These are phyloP conservation scores for Trametes cubensis DNA, from an alignment of 768 basidiomycete genomes.

Conservation along the genomic window DNA sequence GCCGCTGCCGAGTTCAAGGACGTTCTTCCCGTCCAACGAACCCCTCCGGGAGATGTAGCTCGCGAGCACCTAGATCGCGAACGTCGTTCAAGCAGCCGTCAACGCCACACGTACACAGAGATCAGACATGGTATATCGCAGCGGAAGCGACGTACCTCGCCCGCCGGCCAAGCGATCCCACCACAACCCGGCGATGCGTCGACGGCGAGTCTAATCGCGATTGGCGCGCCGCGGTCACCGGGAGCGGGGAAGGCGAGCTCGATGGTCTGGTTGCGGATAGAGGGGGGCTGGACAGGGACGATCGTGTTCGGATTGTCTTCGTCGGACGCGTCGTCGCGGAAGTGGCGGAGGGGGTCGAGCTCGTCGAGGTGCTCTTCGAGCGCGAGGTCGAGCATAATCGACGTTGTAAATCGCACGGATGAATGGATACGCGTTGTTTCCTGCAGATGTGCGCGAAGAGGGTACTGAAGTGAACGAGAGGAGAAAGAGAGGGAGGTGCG, in stretches of 20 bases:
- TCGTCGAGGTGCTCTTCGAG: constrained; percentile 57
- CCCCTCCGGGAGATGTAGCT: constrained; percentile 69
- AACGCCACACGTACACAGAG: constrained; percentile 5
- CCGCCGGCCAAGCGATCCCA: constrained; percentile 91
- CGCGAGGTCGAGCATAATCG: constrained; percentile 40
- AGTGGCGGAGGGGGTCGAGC: constrained; percentile 63
- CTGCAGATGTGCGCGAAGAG: background rate
- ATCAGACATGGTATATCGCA: background rate
- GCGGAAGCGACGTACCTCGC: constrained; percentile 59
- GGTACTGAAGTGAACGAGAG: background rate
- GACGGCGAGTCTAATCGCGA: constrained; percentile 58
- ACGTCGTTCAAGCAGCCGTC: background rate
- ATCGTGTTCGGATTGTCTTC: constrained; percentile 36
- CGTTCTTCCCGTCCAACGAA: constrained; percentile 54
- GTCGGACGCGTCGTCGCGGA: constrained; percentile 46
- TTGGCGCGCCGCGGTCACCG: constrained; percentile 26
- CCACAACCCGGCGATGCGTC: constrained; percentile 90
- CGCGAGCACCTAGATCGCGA: constrained; percentile 66
- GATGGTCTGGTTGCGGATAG: constrained; percentile 51
- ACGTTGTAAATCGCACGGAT: background rate
- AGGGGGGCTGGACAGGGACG: constrained; percentile 57
- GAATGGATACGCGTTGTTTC: background rate
- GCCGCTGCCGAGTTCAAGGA: constrained; percentile 88
- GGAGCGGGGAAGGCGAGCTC: constrained; percentile 50
- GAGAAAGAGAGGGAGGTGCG: constrained; percentile 5